Base-by-base conservation (phyloP, 208 protist genomes). In the Leishmania tarentolae region DNA sequence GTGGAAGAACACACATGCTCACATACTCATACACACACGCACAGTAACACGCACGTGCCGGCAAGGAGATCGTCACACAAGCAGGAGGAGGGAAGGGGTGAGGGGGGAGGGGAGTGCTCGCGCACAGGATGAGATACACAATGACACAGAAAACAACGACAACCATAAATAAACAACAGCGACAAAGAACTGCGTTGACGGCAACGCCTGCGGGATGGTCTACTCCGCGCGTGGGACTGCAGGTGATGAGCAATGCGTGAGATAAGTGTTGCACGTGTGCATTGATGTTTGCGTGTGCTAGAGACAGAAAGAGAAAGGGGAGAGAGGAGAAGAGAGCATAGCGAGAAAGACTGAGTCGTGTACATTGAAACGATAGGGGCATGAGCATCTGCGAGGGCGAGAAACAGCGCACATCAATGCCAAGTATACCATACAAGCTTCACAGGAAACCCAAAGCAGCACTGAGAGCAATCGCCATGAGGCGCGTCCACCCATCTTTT, bases 91-190 rank as follows among this genome's bases (percentile, higher is more conserved):
- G 59, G 61, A 35, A 56, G 50, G 56, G n/a, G 40, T 69, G 71
- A 44, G 46, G 52, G 42, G 68, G 37, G 28, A 50, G 47, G 24
- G 15, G 56, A 69, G 66, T 37, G 37, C 19, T 15, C 35, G 0
- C n/a, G 42, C 13, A 6, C 13, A 17, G 13, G 1, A n/a, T 8
- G 40, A 3, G 44, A 50, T 21, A 68, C 61, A 40, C 61, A 40
- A 68, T 68, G 28, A 65, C 56, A 79, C 15, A 37, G 66, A 75
- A 69, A 80, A 79, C 19, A 40, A 47, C 35, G 46, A 52, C 74
- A 11, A 57, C n/a, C 15, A 68, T 7, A 53, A 76, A n/a, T 47
- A 69, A 78, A 76, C 78, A 79, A 76, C 63, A 74, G 75, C 47
- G 5, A 17, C 11, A 24, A 52, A 53, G 31, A 61, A 61, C 72